Conservation (phyloP, 148 eudicot genomes). For the Chenopodium formosanum region DNA sequence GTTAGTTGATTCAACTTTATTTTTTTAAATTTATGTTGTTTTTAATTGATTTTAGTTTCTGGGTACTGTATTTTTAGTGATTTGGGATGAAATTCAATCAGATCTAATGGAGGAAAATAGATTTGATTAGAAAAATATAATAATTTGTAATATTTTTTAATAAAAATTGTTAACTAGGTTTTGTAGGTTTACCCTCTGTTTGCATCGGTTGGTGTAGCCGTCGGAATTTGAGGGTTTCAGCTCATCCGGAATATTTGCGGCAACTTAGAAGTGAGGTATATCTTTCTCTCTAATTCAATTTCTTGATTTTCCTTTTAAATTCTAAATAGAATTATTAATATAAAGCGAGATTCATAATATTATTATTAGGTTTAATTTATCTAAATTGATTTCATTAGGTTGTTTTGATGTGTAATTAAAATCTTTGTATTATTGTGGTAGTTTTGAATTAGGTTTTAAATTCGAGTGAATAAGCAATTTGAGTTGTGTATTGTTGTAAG, state of each 20-base stretch:
- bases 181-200: slow-evolving; percentile 69
- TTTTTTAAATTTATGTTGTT: no score
- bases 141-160: background rate
- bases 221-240: slow-evolving; percentile 73
- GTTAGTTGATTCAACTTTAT: no score
- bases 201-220: slow-evolving; percentile 73
- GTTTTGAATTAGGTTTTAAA: no score
- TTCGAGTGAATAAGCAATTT: no score
- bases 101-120: slow-evolving; percentile 26
- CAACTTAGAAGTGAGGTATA: slow-evolving; percentile 87
- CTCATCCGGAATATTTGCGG: slow-evolving; percentile 62
- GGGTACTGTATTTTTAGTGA: background rate
- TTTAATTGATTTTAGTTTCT: no score
- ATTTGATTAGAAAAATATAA: background rate
- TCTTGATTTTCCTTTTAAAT: background rate
- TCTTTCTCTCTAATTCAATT: background rate
- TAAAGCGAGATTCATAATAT: background rate
- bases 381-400: no score
- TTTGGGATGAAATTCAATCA: background rate
- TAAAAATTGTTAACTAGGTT: no score
- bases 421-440: no score
- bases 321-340: background rate
- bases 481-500: no score
- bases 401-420: no score
- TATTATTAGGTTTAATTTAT: background rate